These are phyloP conservation scores for Talaromyces wortmannii DNA, from an alignment of 495 filamentous ascomycete species.

Conservation along the genomic window DNA sequence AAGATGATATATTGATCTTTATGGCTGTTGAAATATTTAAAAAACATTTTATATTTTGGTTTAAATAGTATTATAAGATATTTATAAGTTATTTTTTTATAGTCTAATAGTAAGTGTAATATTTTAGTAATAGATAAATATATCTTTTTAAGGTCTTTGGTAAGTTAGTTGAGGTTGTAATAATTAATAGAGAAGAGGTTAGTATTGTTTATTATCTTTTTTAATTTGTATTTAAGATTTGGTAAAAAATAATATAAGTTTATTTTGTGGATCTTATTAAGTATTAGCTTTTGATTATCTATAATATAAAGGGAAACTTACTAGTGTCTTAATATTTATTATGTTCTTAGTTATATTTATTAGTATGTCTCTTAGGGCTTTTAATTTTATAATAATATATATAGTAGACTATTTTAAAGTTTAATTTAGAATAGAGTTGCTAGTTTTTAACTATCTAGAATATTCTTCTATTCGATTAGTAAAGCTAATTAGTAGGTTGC, in stretches of 20 bases:
- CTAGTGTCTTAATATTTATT: too few relatives aligned
- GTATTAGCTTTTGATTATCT: too few relatives aligned
- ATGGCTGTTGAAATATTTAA: constrained; percentile 29
- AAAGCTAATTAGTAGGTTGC: too few relatives aligned
- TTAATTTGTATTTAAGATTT: constrained; percentile 17
- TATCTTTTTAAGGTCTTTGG: constrained; percentile 28
- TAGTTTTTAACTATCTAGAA: constrained; percentile 13
- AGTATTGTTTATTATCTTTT: constrained; percentile 7
- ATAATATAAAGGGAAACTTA: too few relatives aligned
- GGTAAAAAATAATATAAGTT: too few relatives aligned
- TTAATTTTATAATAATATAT: too few relatives aligned
- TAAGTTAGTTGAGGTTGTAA: constrained; percentile 27
- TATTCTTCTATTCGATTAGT: constrained; percentile 12
- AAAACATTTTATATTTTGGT: constrained; percentile 15
- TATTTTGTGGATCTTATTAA: too few relatives aligned
- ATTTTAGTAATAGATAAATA: constrained; percentile 24
- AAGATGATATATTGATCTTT: constrained; percentile 55
- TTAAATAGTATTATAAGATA: constrained; percentile 22
- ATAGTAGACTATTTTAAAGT: too few relatives aligned
- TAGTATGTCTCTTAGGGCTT: too few relatives aligned
- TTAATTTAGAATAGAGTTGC: constrained; percentile 19
- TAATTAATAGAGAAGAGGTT: constrained; percentile 1
- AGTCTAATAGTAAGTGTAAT: constrained; percentile 27
- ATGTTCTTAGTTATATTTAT: too few relatives aligned
- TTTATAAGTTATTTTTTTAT: constrained; percentile 26